phyloP scores from a whole-genome alignment of 805 yeast genomes.

The Ogataea kodamae region DNA sequence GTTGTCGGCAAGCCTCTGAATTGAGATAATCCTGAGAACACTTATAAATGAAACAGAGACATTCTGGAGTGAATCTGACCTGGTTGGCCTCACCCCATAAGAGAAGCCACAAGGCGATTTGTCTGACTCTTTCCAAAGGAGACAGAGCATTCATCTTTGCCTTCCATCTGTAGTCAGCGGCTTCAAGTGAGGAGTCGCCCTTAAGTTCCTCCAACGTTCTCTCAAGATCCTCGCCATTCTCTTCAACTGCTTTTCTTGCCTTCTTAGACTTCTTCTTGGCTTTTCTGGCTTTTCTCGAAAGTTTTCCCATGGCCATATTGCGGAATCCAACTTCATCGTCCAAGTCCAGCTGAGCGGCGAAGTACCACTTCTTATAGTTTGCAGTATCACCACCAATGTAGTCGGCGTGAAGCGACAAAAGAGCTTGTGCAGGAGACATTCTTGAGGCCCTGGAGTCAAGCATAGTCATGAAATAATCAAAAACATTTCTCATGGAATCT shows the following conservation, averaged over 20 bases:
- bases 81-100: conserved; percentile 92
- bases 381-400: conserved; percentile 86
- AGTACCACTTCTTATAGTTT: conserved; percentile 83
- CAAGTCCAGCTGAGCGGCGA: conserved; percentile 83
- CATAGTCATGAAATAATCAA: conserved; percentile 82
- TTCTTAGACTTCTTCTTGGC: conserved; percentile 79
- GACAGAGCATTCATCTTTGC: conserved; percentile 68
- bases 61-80: conserved; percentile 89
- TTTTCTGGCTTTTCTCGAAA: conserved; percentile 75
- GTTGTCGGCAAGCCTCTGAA: conserved; percentile 88
- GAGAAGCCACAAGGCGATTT: conserved; percentile 67
- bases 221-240: conserved; percentile 60
- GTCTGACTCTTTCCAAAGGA: conserved; percentile 79
- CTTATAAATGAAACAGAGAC: conserved; percentile 90
- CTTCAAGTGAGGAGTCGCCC: conserved; percentile 82
- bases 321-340: conserved; percentile 83
- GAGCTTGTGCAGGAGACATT: conserved; percentile 87
- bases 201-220: conserved; percentile 59
- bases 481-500: conserved; percentile 89
- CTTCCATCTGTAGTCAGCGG: conserved; percentile 82
- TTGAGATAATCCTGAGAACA: conserved; percentile 87
- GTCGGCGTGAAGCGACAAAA: conserved; percentile 78
- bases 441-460: conserved; percentile 81
- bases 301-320: conserved; percentile 73
- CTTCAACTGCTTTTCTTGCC: conserved; percentile 66